Evolutionary conservation across 495 filamentous ascomycete genomes (phyloP), one percentile per base, ranked within the genome.

Genomic region (Trichoderma erinaceum): DNA sequence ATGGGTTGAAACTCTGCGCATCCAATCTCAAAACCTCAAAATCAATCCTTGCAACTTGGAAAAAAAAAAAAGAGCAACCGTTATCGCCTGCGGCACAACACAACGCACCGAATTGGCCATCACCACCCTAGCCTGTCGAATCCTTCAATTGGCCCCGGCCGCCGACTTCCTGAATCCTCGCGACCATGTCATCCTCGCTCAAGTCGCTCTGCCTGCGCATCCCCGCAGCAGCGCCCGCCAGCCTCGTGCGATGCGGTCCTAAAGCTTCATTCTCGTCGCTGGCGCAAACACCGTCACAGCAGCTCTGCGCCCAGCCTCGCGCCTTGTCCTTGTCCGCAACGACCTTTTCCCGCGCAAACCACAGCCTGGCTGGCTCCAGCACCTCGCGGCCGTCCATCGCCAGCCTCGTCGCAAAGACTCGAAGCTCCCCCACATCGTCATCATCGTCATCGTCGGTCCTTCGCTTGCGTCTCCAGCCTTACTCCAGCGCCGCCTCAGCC

Each of bases 401-500:
- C 32, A 41, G 21, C 52, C 25, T 61, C 66, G 29, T 46, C 65
- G 38, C 41, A 32, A 32, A 44, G 11, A 66, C 44, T 58, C 50
- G 66, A 69, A 65, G 5, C 50, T 23, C 32, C 50, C 35, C 21
- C 32, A 18, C 66, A 1, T 25, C 21, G 10, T 50, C 66, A 8
- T 63, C 27, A n/a, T 13, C 43, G 6, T 27, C 66, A 11, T 25
- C 66, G 4, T 52, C 66, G 43, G 25, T 35, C 65, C 69, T 38
- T 0, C 35, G 35, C 7, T 5, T 38, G 35, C 35, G 35, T 38
- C 35, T 71, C 68, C 71, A 74, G 35, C 69, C 71, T 41, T 71
- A 73, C 66, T 73, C 77, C n/a, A 56, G 50, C 35, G 58, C 63
- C 32, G 72, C 69, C 11, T 70, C 70, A 0, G 70, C 67, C 6